Base-by-base conservation (phyloP, 805 yeast genomes). In the Myxozyma nipponensis region DNA sequence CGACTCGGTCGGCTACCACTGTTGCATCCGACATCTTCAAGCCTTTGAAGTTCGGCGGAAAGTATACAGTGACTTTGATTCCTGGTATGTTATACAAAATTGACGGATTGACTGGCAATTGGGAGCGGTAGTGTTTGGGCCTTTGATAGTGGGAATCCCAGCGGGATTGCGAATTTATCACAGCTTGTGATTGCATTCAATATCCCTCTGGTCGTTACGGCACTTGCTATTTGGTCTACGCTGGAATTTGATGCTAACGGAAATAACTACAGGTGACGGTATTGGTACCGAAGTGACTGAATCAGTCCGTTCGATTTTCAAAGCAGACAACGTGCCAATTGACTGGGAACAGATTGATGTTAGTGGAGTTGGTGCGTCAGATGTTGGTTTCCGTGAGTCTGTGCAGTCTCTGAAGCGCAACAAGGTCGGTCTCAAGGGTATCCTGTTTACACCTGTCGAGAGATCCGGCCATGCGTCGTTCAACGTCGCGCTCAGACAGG, bases 381-480 rank as follows among this genome's bases (percentile, higher is more conserved):
- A 69, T 45, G 64, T 57, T 24, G 59, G 62, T 39, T 54, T 61
- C 49, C 60, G 66, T 61, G 69, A 73, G 67, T 68, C 74, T 50
- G 90, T 93, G 57, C 79, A 82, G 61, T 88, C 97, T 19, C 76
- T 91, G 65, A 86, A 89, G 77, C 85, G 96, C 79, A 91, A 91
- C 78, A 90, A 89, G 76, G 86, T 93, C 65, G 98, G 97, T 68
- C 79, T 91, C 64, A 93, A 91, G 76, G 97, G 98, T 72, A 86
- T 91, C 68, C 81, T 95, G 72, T 84, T 86, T 75, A 91, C 98
- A 47, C 93, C 95, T 59, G 80, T 83, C 49, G 83, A 83, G 60
- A 83, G 86, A 65, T 77, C 85, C 54, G 83, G 83, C 50, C 82
- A 79, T 66, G 85, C 87, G 57, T 88, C 97, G 32, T 77, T 91